phyloP scores from a whole-genome alignment of 78 protist genomes.

The Paulinella micropora region DNA sequence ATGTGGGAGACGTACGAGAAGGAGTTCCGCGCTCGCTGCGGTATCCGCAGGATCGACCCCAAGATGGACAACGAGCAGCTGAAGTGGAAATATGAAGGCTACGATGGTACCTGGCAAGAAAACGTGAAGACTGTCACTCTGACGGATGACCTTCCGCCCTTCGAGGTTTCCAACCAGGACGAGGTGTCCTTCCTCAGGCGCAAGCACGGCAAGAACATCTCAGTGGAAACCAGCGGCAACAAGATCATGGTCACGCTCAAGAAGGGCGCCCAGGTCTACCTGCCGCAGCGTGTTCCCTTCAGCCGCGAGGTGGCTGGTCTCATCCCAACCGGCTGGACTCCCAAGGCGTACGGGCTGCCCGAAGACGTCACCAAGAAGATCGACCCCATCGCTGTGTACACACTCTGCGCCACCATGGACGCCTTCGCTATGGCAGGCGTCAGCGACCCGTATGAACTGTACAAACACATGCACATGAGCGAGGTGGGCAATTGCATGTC shows the following conservation, averaged over 20 bases:
- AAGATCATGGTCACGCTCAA: not conserved
- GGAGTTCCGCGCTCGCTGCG: slow-evolving; percentile 26
- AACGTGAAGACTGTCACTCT: slow-evolving; percentile 14
- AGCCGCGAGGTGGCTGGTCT: slow-evolving; percentile 44
- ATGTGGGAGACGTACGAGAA: slow-evolving; percentile 24
- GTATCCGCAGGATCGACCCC: slow-evolving; percentile 50
- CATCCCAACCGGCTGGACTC: slow-evolving; percentile 49
- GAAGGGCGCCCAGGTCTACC: slow-evolving; percentile 32
- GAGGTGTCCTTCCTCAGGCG: slow-evolving; percentile 18
- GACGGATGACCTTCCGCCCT: slow-evolving; percentile 25
- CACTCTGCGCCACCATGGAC: too few relatives aligned
- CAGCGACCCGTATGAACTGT: slow-evolving; percentile 44
- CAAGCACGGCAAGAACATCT: slow-evolving; percentile 41
- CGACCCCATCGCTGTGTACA: slow-evolving; percentile 43
- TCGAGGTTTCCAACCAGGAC: slow-evolving; percentile 26
- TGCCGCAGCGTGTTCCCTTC: slow-evolving; percentile 39
- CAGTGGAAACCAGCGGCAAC: not conserved
- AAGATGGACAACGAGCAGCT: slow-evolving; percentile 31
- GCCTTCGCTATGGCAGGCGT: slow-evolving; percentile 26
- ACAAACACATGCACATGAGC: slow-evolving; percentile 38
- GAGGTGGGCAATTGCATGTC: slow-evolving; percentile 47
- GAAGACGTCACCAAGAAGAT: slow-evolving; percentile 35
- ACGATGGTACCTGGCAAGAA: too few relatives aligned
- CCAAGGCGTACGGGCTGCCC: slow-evolving; percentile 35
- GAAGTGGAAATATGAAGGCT: too few relatives aligned